Evolutionary conservation across 306 rosid species (phyloP), one percentile per base, ranked within the genome.

Genomic region (Cicer arietinum): DNA sequence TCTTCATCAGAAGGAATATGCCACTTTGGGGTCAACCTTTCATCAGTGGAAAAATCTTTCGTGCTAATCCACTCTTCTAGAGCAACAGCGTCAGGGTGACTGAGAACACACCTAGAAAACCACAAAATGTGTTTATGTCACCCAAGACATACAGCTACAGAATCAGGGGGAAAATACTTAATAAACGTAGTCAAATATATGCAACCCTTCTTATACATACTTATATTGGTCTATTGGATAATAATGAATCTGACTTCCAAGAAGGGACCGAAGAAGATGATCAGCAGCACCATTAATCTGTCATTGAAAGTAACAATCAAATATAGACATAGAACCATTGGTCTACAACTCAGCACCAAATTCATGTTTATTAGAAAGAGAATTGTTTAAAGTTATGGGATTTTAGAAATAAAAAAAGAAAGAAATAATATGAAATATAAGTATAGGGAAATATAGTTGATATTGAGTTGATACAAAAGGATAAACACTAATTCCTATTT

Each of bases 271-370:
- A 72, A 92, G 96, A 86, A 94, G 95, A 86, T 94, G 93, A 89
- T 90, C 99, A 80, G 90, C 97, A 72, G 99, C 99, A 76, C 93
- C 96, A 84, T 90, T 92, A 68, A 94, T 93, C 99, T 94, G 82
- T 76, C 73, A 87, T 20, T 74, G 71, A 73, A 45, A 80, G 67
- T 51, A 69, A 79, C 41, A 75, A 65, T 40, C n/a, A 79, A 75
- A 70, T 71, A 73, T 12, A 54, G 58, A 57, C 64, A 43, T 16
- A 10, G 35, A 70, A 78, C 58, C 37, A 67, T 47, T 65, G 69
- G 57, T 57, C 25, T 57, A 9, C 16, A 12, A 70, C 66, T 48
- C 40, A 30, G 53, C 69, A 72, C 67, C 72, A 69, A 73, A 76
- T 52, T 54, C 18, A 30, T 53, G 62, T 53, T 52, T 35, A 13